Base-by-base conservation (phyloP, 1,284 basidiomycete genomes). In the Hortiboletus rubellus region DNA sequence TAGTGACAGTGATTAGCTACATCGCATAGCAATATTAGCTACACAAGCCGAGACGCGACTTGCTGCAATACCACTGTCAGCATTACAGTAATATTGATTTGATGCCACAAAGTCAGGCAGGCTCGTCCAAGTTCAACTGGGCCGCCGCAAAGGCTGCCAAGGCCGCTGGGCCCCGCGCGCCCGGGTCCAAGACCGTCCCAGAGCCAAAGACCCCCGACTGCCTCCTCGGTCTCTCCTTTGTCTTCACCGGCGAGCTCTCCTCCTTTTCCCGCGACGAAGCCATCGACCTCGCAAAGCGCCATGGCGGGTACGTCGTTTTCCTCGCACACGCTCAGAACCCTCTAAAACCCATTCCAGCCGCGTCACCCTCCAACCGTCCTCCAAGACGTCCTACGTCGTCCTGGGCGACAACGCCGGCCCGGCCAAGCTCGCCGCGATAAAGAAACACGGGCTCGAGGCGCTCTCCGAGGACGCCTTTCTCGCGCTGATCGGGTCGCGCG, bases 191-290 rank as follows among this genome's bases (percentile, higher is more conserved):
- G 71, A 75, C 83, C 11, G 83, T 98, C 3, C 97, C 96, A 0
- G 81, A 91, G 83, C 86, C 62, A 69, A 83, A 61, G 27, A 72
- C 72, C 50, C 86, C 87, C 0, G 88, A 96, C 66, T 94, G 92
- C 70, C 80, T 99, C 3, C 83, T 87, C 0, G 96, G 96, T 0
- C 79, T 99, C 27, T 84, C 94, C 0, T 90, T 99, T 64, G 97
- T 99, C 27, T 99, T 99, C 64, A 97, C 95, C 0, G 97, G 96
- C 12, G 96, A 99, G 67, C 76, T 99, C 46, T 84, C 82, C 46
- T 91, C 89, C 55, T 85, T 99, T 57, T 87, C 91, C 3, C 84
- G 96, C 36, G 94, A 98, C 7, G 94, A 98, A 66, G 91, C 93
- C 0, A 70, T 81, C 40, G 92, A 96, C 63, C 76, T 98, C 3